These are phyloP conservation scores for Sporothrix globosa DNA, from an alignment of 2,329 filamentous ascomycete species.

Conservation along the genomic window DNA sequence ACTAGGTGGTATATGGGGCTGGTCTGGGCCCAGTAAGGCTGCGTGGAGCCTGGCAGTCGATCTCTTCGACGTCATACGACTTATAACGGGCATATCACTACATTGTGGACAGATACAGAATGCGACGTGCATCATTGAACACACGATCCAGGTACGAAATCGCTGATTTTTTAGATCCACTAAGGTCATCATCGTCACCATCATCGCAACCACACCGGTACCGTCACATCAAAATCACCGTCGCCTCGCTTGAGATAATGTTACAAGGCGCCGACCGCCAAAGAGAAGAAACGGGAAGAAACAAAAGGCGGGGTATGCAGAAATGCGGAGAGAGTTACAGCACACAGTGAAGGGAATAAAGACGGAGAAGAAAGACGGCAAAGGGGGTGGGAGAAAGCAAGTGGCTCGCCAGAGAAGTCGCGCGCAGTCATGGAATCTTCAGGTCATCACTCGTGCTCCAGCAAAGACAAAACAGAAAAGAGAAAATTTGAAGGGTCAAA, in stretches of 20 bases:
- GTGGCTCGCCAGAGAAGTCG: neutral
- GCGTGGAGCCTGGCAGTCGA: neutral
- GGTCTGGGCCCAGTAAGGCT: neutral
- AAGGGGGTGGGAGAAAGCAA: no score
- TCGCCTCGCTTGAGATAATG: slow-evolving; percentile 10
- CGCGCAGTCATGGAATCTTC: slow-evolving; percentile 24
- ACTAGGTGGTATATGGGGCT: neutral
- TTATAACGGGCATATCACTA: neutral
- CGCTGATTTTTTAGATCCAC: neutral
- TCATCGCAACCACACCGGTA: neutral
- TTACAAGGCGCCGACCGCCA: slow-evolving; percentile 6
- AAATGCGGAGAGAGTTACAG: neutral
- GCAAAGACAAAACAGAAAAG: slow-evolving; percentile 3
- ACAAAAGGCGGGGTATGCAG: neutral
- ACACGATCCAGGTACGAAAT: neutral
- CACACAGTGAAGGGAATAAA: neutral
- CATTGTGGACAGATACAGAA: neutral
- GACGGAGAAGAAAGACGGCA: neutral
- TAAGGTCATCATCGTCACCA: slow-evolving; percentile 4
- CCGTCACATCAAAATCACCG: neutral
- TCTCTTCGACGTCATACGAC: neutral
- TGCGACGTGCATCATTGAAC: neutral
- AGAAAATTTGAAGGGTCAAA: neutral
- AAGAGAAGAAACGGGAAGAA: neutral
- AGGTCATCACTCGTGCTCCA: slow-evolving; percentile 26